These are phyloP conservation scores for Cephaloascus albidus DNA, from an alignment of 805 yeast species.

Conservation along the genomic window DNA sequence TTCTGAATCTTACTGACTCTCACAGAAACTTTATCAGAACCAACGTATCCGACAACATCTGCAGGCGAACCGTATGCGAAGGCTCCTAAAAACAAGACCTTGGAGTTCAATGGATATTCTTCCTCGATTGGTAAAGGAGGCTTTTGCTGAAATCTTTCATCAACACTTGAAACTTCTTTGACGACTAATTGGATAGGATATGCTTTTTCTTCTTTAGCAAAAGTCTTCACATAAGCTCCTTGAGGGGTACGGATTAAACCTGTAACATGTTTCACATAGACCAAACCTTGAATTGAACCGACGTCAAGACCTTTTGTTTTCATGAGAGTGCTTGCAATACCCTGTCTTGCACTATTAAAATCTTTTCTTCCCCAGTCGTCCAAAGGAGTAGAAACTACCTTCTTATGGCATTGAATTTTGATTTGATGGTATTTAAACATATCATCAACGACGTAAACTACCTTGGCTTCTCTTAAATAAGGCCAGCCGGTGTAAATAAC, in stretches of 20 bases:
- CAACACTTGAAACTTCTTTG: constrained; percentile 63
- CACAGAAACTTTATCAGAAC: constrained; percentile 23
- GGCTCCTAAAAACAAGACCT: constrained; percentile 74
- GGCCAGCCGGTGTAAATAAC: constrained; percentile 84
- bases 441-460: constrained; percentile 53
- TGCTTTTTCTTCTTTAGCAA: constrained; percentile 36
- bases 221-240: constrained; percentile 80
- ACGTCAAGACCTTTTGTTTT: constrained; percentile 54
- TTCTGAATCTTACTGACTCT: constrained; percentile 26
- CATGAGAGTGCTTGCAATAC: constrained; percentile 31
- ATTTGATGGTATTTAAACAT: constrained; percentile 34
- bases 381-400: constrained; percentile 24
- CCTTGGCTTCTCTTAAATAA: constrained; percentile 71
- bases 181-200: constrained; percentile 81
- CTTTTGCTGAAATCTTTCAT: constrained; percentile 61
- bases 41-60: constrained; percentile 49
- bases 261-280: constrained; percentile 63
- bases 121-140: constrained; percentile 70
- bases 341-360: constrained; percentile 30
- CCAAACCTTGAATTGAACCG: constrained; percentile 46
- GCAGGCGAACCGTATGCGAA: constrained; percentile 84
- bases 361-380: constrained; percentile 37
- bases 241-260: constrained; percentile 59
- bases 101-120: constrained; percentile 70
- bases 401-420: constrained; percentile 17